A percentile compares a stretch with the other conserved stretches of the same genome.
phyloP scores from a whole-genome alignment of 805 yeast species.

The Metschnikowia continentalis region DNA sequence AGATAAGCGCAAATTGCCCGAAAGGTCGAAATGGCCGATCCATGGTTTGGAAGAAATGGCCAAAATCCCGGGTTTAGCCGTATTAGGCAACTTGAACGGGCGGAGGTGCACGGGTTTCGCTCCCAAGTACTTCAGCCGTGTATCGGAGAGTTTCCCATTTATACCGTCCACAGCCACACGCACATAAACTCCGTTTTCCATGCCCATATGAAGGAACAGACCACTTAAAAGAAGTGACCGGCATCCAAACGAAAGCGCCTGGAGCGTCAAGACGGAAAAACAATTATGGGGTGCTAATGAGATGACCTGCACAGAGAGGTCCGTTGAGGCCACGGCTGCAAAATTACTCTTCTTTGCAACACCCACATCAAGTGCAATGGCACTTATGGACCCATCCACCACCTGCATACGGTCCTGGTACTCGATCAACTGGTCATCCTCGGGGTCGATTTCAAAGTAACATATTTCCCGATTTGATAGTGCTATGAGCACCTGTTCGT shows the following conservation, averaged over 20 bases:
- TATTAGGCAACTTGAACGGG: slow-evolving; percentile 21
- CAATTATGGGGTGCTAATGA: slow-evolving; percentile 58
- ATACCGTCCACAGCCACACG: slow-evolving; percentile 52
- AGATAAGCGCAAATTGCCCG: slow-evolving; percentile 37
- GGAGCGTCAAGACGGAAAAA: slow-evolving; percentile 58
- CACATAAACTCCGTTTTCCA: slow-evolving; percentile 78
- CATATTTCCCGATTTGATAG: slow-evolving; percentile 70
- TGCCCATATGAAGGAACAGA: slow-evolving; percentile 65
- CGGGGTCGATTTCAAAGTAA: slow-evolving; percentile 73
- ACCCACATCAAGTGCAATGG: slow-evolving; percentile 43
- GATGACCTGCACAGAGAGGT: slow-evolving; percentile 63
- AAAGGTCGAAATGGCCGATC: slow-evolving; percentile 41
- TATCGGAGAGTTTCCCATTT: slow-evolving; percentile 57
- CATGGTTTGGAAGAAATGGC: slow-evolving; percentile 56
- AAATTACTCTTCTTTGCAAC: slow-evolving; percentile 51
- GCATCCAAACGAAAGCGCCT: slow-evolving; percentile 53
- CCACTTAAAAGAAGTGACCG: slow-evolving; percentile 24
- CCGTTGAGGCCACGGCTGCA: slow-evolving; percentile 69
- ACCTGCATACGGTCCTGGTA: slow-evolving; percentile 59
- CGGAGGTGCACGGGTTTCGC: slow-evolving; percentile 55
- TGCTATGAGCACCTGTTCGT: slow-evolving; percentile 64
- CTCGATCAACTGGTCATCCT: slow-evolving; percentile 62
- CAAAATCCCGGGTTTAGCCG: slow-evolving; percentile 32
- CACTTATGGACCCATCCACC: slow-evolving; percentile 44
- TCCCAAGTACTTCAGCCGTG: slow-evolving; percentile 72